Base-by-base conservation (phyloP, 352 stramenopile genomes). In the Halophytophthora batemanensis region DNA sequence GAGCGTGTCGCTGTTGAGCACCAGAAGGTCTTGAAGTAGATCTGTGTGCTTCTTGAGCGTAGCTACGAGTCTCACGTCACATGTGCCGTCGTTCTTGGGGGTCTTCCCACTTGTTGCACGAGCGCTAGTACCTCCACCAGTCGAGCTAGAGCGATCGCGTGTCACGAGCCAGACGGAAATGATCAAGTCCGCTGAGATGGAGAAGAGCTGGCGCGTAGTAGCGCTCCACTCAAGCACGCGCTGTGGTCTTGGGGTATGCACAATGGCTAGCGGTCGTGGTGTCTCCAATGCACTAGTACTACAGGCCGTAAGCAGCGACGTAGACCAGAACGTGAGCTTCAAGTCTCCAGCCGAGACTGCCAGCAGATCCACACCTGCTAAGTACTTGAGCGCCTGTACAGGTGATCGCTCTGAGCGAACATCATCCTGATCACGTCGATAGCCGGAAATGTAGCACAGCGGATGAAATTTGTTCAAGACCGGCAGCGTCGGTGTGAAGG, bases 281-380 rank as follows among this genome's bases (percentile, higher is more conserved):
- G 66, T 86, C 45, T 90, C 79, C 28, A 89, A 51, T 1, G 78
- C 78, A 17, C 78, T 86, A 5, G 73, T 52, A 38, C 78, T 89
- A 21, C 58, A 71, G 0, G 77, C 71, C 2, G 74, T 89, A n/a
- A 92, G 49, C 19, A 89, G 64, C 14, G 65, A 72, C 1, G 77
- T 68, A 2, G 74, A 53, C 81, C 81, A 92, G 47, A 92, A 90
- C 22, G 78, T 89, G 47, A 92, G 67, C 45, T 90, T 92, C 14
- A 92, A 53, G 37, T 92, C 81, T 0, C 78, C 81, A 7, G 68
- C 81, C 1, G 81, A 89, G 8, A 90, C 71, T n/a, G 66, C 78
- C 7, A 92, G 56, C 11, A 92, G 35, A 41, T 92, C 78, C 3
- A 86, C 45, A 0, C 49, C 52, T 14, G 53, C 67, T n/a, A 92